Evolutionary conservation across 352 stramenopile species (phyloP).

Genomic region (Globisporangium perplexum): DNA sequence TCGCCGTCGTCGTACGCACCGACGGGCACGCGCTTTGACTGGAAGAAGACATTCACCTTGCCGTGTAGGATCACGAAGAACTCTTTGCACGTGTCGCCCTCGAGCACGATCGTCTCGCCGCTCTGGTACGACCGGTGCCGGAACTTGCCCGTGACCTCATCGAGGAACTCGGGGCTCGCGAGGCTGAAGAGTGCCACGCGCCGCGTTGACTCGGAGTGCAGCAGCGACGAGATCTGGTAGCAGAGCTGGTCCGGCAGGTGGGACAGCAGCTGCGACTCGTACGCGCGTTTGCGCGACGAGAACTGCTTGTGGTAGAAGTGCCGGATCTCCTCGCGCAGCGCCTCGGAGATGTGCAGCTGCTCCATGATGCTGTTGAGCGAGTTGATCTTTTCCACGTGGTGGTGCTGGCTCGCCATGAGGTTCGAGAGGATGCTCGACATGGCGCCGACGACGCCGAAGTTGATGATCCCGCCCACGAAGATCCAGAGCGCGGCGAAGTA

Average conservation of each 20-base stretch:
- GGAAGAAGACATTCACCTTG: conserved; percentile 62
- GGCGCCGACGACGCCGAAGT: conserved; percentile 70
- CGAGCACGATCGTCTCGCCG: conserved; percentile 58
- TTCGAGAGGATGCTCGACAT: conserved; percentile 80
- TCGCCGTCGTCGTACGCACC: conserved; percentile 53
- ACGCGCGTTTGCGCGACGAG: conserved; percentile 45
- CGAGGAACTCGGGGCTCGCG: conserved; percentile 55
- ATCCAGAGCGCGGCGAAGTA: conserved; percentile 74
- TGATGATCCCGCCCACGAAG: conserved; percentile 68
- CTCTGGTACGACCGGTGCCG: conserved; percentile 65
- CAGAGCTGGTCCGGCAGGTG: conserved; percentile 70
- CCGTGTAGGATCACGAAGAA: conserved; percentile 62
- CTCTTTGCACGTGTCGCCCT: conserved; percentile 65
- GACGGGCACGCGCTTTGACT: conserved; percentile 35
- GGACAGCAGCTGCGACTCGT: conserved; percentile 61
- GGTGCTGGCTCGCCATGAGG: conserved; percentile 50
- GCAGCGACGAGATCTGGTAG: conserved; percentile 64
- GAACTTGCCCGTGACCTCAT: conserved; percentile 81
- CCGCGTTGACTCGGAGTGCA: conserved; percentile 57
- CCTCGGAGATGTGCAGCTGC: conserved; percentile 44
- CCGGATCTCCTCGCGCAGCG: conserved; percentile 52
- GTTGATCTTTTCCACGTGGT: conserved; percentile 68
- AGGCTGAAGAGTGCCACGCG: conserved; percentile 55
- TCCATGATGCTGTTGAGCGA: conserved; percentile 58
- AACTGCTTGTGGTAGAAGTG: conserved; percentile 74